Evolutionary conservation across 2,329 filamentous ascomycete genomes (phyloP), one percentile per base, ranked within the genome.

Genomic region (Coccinonectria pachysandricola): DNA sequence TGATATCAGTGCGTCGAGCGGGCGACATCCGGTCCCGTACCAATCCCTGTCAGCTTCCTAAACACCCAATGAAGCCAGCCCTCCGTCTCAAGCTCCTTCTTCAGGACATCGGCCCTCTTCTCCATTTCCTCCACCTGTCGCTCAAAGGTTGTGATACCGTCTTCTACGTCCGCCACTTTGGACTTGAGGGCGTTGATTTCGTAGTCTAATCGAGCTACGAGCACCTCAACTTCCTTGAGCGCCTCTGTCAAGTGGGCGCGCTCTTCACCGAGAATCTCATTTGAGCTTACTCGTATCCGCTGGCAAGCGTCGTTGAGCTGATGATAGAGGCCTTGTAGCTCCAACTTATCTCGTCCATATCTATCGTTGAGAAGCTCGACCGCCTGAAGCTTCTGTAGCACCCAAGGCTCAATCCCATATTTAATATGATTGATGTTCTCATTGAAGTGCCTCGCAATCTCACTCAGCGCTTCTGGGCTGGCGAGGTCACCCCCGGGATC

Each of bases 151-250:
- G 59, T 60, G 1, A 93, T 74, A 1, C 81, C 82, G 35, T 85
- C 80, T 47, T 94, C 86, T 7, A 94, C 81, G 47, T 96, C 88
- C 43, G 82, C 70, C 7, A 94, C 79, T 44, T 85, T 85, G 24
- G 77, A 75, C 24, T 75, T 66, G n/a, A 96, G 61, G 10, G 76
- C 75, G 33, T 79, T 73, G 35, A 95, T 78, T 60, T 95, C 88
- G 53, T 96, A 96, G 46, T 96, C 87, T 29, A 96, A 64, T 54
- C 87, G 87, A 12, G 85, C 84, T 3, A 79, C 75, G 19, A 92
- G 62, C 12, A 79, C 71, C 50, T 93, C 86, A 9, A 95, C 65
- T 37, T 91, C 82, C 50, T 79, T 79, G 34, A 86, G 63, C 10
- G 69, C 68, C 47, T 91, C 83, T 4, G 69, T 71, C 19, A 93